Evolutionary conservation across 2,329 filamentous ascomycete species (phyloP), one percentile per base, ranked within the genome.

Genomic region (Xylariaceae sp.): DNA sequence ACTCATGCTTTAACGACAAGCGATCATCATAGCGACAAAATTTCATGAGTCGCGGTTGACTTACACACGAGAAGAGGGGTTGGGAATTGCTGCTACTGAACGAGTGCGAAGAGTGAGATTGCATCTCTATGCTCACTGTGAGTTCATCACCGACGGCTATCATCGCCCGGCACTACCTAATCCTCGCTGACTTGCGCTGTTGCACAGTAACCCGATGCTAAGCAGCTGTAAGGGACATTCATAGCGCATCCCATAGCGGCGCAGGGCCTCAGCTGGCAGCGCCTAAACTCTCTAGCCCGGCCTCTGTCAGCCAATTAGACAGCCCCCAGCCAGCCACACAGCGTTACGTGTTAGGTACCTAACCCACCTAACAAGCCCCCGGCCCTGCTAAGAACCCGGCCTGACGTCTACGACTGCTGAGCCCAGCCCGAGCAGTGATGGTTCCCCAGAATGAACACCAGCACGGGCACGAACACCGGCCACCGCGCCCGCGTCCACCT

Each of bases 401-500:
- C 23, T 30, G 23, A 30, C 23, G 23, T 30, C 3, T 8, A 17
- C 45, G 15, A n/a, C 18, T 3, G 4, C 17, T 6, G 15, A 11
- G 10, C 13, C 9, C 34, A 39, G 39, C 48, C 34, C 44, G 18
- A 35, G 34, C 17, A 53, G 56, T 55, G 7, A 75, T 76, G 74
- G 71, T 72, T 63, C 73, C 73, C 61, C 69, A 69, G 65, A 72
- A 72, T 58, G 70, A 74, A 53, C 69, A 30, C 23, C 23, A 30
- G 23, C 23, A 30, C 23, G 23, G 53, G 9, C 53, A 55, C 13
- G 50, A 70, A 23, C 64, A 65, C 52, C 57, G 2, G 2, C 44
- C n/a, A 11, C 56, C 63, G 23, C 66, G 66, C 23, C 23, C 23
- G 61, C 69, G 67, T 18, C 72, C 79, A 72, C 71, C 80, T 69